Evolutionary conservation across 2,329 filamentous ascomycete genomes (phyloP).

Genomic region (Botryotinia narcissicola): DNA sequence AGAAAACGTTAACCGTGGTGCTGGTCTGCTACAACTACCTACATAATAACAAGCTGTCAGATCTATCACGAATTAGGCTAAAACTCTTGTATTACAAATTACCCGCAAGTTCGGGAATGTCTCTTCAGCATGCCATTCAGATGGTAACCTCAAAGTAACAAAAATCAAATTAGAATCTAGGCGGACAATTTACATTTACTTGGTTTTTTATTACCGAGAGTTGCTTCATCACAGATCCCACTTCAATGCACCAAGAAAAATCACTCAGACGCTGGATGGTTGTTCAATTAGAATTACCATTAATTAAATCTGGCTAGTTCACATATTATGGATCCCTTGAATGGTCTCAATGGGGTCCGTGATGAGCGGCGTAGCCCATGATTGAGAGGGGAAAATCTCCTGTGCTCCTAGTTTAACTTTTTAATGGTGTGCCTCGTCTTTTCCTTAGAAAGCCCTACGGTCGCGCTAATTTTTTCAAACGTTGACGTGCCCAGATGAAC

Average conservation of each 20-base stretch:
- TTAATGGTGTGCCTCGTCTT: conserved; percentile 18
- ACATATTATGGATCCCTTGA: neutral
- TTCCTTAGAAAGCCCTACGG: conserved; percentile 18
- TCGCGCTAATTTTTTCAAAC: conserved; percentile 19
- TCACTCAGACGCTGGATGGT: neutral
- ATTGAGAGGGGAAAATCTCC: conserved; percentile 18
- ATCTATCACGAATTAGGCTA: conserved; percentile 1
- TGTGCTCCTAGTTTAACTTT: neutral
- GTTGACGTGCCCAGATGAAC: conserved; percentile 38
- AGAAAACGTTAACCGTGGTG: neutral
- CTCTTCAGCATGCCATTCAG: conserved; percentile 13
- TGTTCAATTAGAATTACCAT: conserved; percentile 14
- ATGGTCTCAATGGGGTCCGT: conserved; percentile 19
- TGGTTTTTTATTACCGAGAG: neutral
- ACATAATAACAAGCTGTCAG: conserved; percentile 9
- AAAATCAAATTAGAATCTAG: conserved; percentile 5
- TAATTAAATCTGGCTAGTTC: conserved; percentile 9
- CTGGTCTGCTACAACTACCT: conserved; percentile 1
- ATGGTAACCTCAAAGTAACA: neutral
- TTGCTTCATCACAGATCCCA: conserved; percentile 10
- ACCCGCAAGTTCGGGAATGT: conserved; percentile 20
- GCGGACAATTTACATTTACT: neutral
- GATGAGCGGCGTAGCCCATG: conserved; percentile 18
- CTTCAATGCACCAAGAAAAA: neutral
- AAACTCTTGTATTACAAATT: conserved; percentile 14